phyloP scores from a whole-genome alignment of 2,329 filamentous ascomycete species.

The Botrytis tulipae region DNA sequence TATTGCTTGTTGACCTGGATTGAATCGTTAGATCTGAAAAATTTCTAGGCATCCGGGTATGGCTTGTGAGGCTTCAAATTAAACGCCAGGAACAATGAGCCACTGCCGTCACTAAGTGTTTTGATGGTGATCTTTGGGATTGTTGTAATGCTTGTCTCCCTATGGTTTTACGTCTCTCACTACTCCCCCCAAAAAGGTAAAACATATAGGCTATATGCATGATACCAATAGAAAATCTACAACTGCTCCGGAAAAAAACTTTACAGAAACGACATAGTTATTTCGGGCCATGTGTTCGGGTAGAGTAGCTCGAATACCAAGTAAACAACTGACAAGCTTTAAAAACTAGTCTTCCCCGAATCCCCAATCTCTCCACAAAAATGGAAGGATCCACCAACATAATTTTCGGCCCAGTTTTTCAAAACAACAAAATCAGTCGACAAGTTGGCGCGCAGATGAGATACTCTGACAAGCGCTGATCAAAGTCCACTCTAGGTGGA shows the following conservation, averaged over 20 bases:
- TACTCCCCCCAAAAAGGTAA: too few species aligned
- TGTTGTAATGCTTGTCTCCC: neutral
- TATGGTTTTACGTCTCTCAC: neutral
- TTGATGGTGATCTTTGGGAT: neutral
- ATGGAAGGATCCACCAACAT: conserved; percentile 11
- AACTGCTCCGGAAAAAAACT: neutral
- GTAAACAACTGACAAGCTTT: neutral
- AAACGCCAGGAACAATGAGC: conserved; percentile 1
- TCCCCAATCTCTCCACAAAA: conserved; percentile 8
- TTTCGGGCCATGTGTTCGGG: neutral
- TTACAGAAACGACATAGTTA: neutral
- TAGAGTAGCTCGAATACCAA: conserved; percentile 4
- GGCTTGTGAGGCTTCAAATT: neutral
- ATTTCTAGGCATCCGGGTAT: conserved; percentile 8
- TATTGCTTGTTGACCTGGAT: neutral
- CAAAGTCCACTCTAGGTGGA: neutral
- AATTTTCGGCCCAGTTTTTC: conserved; percentile 3
- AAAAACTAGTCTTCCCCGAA: conserved; percentile 6
- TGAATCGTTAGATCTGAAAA: neutral
- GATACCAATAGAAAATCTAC: neutral
- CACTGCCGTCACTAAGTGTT: neutral
- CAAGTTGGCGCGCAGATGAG: conserved; percentile 1
- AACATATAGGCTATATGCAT: neutral
- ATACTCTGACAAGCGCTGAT: conserved; percentile 11
- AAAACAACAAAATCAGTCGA: conserved; percentile 2